phyloP scores from a whole-genome alignment of 768 basidiomycete genomes.

The Russula emetica region DNA sequence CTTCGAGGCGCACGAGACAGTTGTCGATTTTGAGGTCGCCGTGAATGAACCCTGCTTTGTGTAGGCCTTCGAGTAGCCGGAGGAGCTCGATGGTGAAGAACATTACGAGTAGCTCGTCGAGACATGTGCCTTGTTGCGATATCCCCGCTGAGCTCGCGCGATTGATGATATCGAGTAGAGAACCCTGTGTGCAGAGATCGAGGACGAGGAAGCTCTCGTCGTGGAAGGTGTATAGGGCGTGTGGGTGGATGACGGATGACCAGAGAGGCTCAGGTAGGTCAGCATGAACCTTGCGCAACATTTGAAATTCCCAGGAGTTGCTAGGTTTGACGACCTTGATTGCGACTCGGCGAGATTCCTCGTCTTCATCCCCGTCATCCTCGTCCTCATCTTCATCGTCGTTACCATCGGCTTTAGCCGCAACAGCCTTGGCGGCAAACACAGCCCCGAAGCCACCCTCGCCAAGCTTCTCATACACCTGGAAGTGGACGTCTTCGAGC shows the following conservation, averaged over 20 bases:
- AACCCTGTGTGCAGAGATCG: conserved; percentile 86
- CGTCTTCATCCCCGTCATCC: conserved; percentile 44
- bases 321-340: conserved; percentile 89
- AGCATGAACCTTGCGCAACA: conserved; percentile 72
- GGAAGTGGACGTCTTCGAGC: conserved; percentile 62
- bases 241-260: conserved; percentile 69
- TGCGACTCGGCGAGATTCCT: conserved; percentile 65
- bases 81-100: conserved; percentile 94
- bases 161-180: conserved; percentile 89
- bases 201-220: conserved; percentile 91
- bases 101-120: conserved; percentile 91
- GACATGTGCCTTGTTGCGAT: conserved; percentile 69
- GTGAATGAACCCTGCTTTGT: conserved; percentile 82
- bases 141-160: conserved; percentile 70
- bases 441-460: conserved; percentile 97
- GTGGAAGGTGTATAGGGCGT: conserved; percentile 72
- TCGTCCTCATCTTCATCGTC: conserved; percentile 41
- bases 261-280: conserved; percentile 56
- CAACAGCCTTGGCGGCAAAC: conserved; percentile 69
- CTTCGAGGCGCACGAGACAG: conserved; percentile 88
- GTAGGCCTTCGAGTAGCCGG: conserved; percentile 76
- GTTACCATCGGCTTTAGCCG: conserved; percentile 42
- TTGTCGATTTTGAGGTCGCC: conserved; percentile 99
- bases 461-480: conserved; percentile 81
- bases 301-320: conserved; percentile 89